A percentile compares a stretch with the other conserved stretches of the same genome.
phyloP scores from a whole-genome alignment of 1,284 basidiomycete species.

The Austroboletus niveus region DNA sequence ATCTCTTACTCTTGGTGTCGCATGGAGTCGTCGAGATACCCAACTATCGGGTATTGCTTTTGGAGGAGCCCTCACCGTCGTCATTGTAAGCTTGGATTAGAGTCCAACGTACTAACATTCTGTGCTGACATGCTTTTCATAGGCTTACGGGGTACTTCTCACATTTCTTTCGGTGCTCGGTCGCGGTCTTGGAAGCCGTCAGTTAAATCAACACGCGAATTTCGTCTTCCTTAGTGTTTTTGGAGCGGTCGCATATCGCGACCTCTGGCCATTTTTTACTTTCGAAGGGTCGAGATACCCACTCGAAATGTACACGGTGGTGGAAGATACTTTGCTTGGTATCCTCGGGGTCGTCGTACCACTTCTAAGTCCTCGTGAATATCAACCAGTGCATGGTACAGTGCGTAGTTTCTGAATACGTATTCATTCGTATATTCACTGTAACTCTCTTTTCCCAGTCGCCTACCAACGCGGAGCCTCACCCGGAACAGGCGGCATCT shows the following conservation, averaged over 20 bases:
- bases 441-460: not conserved
- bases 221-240: constrained; percentile 5
- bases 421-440: too few species aligned
- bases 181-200: not conserved
- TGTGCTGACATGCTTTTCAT: not conserved
- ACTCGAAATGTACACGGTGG: not conserved
- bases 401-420: constrained; percentile 3
- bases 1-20: not conserved
- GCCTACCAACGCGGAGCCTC: constrained; percentile 45
- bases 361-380: constrained; percentile 6
- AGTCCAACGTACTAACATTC: not conserved
- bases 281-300: not conserved
- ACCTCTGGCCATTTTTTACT: constrained; percentile 16
- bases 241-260: constrained; percentile 4
- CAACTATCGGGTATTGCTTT: not conserved
- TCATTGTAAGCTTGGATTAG: constrained; percentile 7
- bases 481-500: constrained; percentile 68
- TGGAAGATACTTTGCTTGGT: constrained; percentile 3
- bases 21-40: constrained; percentile 1
- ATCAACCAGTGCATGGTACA: not conserved
- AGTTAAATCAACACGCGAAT: constrained; percentile 5
- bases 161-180: constrained; percentile 1
- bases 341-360: constrained; percentile 11
- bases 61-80: not conserved
- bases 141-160: constrained; percentile 12